These are phyloP conservation scores for Pseudogymnoascus destructans DNA, from an alignment of 2,329 filamentous ascomycete species.

Conservation along the genomic window DNA sequence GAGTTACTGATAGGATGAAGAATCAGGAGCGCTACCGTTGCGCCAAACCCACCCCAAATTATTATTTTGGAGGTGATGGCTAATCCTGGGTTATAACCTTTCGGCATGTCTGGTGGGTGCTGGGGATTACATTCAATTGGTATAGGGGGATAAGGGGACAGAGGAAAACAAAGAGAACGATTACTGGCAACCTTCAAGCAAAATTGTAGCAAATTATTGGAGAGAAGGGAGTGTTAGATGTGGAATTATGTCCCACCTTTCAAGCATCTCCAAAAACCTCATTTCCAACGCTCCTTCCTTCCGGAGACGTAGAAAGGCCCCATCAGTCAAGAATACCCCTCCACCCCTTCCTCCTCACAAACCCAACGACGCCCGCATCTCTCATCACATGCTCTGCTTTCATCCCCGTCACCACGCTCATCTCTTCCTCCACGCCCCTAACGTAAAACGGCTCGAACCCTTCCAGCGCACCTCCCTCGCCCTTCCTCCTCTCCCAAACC, in stretches of 20 bases:
- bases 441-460: conserved; percentile 48
- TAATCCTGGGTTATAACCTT: not conserved
- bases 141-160: not conserved
- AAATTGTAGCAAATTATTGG: not conserved
- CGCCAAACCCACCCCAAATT: not conserved
- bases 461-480: conserved; percentile 4
- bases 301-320: not conserved
- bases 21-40: not conserved
- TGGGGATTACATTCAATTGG: not conserved
- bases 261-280: not conserved
- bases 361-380: conserved; percentile 47
- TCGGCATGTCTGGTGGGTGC: not conserved
- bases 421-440: conserved; percentile 44
- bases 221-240: not conserved
- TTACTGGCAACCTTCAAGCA: not conserved
- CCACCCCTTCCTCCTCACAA: conserved; percentile 48
- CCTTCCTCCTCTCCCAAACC: conserved; percentile 21
- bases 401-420: conserved; percentile 54
- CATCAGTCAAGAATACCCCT: conserved; percentile 31
- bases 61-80: not conserved
- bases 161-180: not conserved
- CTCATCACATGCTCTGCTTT: conserved; percentile 43
- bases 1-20: not conserved
- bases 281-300: not conserved
- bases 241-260: not conserved